phyloP scores from a whole-genome alignment of 2,329 filamentous ascomycete genomes.

The Neonectria punicea region DNA sequence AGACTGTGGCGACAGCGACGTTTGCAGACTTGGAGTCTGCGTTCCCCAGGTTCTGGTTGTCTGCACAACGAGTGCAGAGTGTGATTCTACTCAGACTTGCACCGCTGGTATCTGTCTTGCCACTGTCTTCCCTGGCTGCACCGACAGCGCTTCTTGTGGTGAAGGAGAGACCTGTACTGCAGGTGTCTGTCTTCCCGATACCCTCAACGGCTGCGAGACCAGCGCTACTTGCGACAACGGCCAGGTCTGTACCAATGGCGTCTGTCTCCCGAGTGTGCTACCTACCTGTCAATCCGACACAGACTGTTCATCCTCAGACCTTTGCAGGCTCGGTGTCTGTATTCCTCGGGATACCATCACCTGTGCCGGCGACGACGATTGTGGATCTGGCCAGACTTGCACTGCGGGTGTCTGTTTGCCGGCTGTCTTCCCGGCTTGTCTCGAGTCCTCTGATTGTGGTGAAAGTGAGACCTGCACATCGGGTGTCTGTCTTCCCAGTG shows the following conservation, averaged over 20 bases:
- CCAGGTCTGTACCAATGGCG: constrained; percentile 14
- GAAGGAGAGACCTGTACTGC: constrained; percentile 10
- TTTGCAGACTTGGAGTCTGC: constrained; percentile 21
- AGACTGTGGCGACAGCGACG: constrained; percentile 7
- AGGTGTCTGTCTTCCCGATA: constrained; percentile 16
- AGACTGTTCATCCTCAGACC: not conserved
- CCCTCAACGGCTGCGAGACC: constrained; percentile 2
- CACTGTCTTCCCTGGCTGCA: constrained; percentile 9
- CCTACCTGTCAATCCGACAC: constrained; percentile 1
- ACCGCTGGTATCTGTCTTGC: constrained; percentile 12
- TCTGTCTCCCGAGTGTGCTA: constrained; percentile 12
- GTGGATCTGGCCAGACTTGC: not conserved
- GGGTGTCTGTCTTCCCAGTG: constrained; percentile 11
- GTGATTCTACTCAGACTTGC: constrained; percentile 4
- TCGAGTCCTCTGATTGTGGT: not conserved
- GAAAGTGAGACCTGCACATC: constrained; percentile 1
- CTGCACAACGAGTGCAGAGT: constrained; percentile 7
- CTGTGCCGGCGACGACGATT: not conserved
- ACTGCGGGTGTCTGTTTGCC: constrained; percentile 7
- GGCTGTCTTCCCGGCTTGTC: constrained; percentile 1
- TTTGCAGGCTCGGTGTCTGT: constrained; percentile 16
- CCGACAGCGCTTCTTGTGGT: not conserved
- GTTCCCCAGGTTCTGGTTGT: constrained; percentile 1
- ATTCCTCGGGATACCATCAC: not conserved
- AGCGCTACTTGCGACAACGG: constrained; percentile 3